A percentile compares a stretch with the other conserved stretches of the same genome.
Evolutionary conservation across 2,329 filamentous ascomycete species (phyloP).

Genomic region (Helotiales sp.): DNA sequence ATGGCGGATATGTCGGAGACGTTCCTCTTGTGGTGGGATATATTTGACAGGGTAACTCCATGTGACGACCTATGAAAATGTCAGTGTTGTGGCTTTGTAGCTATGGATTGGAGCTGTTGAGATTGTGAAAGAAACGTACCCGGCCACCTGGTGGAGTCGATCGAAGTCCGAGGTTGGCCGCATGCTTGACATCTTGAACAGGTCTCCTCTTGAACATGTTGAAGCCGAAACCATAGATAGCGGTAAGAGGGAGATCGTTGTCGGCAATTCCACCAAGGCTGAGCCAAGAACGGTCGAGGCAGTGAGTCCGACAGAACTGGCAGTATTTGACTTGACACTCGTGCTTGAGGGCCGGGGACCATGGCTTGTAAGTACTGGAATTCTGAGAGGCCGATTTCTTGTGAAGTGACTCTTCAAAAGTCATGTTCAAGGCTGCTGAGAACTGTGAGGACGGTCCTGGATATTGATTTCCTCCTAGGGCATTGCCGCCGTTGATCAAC

Average conservation of each 20-base stretch:
- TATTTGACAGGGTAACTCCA: no score
- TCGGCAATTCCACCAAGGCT: slow-evolving; percentile 51
- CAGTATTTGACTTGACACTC: slow-evolving; percentile 55
- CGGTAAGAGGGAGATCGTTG: slow-evolving; percentile 50
- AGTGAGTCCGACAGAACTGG: slow-evolving; percentile 46
- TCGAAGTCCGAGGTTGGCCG: slow-evolving; percentile 31
- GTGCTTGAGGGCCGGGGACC: slow-evolving; percentile 38
- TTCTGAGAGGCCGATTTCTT: no score
- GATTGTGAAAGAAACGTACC: slow-evolving; percentile 2
- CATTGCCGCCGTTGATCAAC: no score
- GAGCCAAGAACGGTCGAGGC: slow-evolving; percentile 46
- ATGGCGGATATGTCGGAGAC: no score
- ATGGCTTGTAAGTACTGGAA: slow-evolving; percentile 30
- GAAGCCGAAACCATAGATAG: slow-evolving; percentile 54
- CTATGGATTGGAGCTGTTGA: not conserved
- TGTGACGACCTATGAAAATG: not conserved
- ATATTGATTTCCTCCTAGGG: no score
- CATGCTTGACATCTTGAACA: slow-evolving; percentile 23
- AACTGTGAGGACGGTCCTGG: no score
- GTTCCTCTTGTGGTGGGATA: not conserved
- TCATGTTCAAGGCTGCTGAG: no score
- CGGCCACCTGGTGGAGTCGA: slow-evolving; percentile 20
- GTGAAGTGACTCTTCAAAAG: not conserved
- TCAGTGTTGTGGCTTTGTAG: not conserved
- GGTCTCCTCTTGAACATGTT: slow-evolving; percentile 45